Evolutionary conservation across 75 land plant species (phyloP), one percentile per base, ranked within the genome.

Genomic region (Gnetum montanum): DNA sequence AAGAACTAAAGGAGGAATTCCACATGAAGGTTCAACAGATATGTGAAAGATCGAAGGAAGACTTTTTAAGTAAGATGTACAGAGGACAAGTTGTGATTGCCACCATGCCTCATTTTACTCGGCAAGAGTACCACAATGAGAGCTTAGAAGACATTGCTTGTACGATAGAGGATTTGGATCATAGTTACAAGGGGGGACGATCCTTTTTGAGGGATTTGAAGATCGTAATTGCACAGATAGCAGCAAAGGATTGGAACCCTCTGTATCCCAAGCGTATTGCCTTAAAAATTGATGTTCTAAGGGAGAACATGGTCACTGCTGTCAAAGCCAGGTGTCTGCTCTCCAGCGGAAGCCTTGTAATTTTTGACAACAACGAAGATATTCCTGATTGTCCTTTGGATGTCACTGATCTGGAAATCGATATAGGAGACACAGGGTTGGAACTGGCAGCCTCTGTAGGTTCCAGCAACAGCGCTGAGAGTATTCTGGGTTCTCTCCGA

Each of bases 221-320:
- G 57, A 54, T 71, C 19, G 63, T 71, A 24, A 47, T 65, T 7
- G 56, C 74, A 16, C 68, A 71, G 37, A 59, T 71, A 26, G 54
- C 69, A 46, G 53, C 69, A 0, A 64, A 58, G 30, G 74, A 71
- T 34, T 71, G 74, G 74, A 49, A 61, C 73, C 44, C 44, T 41
- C 18, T 41, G 3, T 15, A 41, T 11, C 4, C 57, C 6, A 65
- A 59, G 29, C 46, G 63, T 5, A 46, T 71, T 27, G 63, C 58
- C 18, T 38, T 63, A 23, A 51, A 60, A 41, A 10, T 71, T 49
- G 46, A 24, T 24, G 11, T 65, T 30, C 46, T 71, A 27, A 26
- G 46, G 13, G 54, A 43, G 19, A 61, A 71, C 54, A 46, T 64
- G 40, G 29, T 27, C 10, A n/a, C 63, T 20, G 74, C 59, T 8